These are phyloP conservation scores for Craspedostauros australis DNA, from an alignment of 108 stramenopile species.

Conservation along the genomic window DNA sequence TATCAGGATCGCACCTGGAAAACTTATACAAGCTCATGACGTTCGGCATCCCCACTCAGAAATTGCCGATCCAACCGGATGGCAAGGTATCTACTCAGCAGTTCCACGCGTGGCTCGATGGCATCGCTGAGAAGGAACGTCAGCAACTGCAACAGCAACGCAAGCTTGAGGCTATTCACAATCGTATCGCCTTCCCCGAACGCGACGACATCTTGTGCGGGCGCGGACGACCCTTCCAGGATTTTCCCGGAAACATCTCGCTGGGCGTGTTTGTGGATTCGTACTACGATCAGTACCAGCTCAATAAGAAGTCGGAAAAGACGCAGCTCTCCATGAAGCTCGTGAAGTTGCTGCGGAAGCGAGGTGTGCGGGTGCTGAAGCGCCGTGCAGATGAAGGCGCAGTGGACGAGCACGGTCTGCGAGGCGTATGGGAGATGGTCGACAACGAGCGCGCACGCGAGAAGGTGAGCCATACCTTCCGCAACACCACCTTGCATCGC, in stretches of 20 bases:
- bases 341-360: slow-evolving; percentile 2
- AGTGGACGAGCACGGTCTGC: too few species aligned
- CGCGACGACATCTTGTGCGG: slow-evolving; percentile 21
- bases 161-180: too few species aligned
- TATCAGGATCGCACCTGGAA: too few species aligned
- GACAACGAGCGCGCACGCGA: slow-evolving; percentile 22
- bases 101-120: too few species aligned
- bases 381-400: too few species aligned
- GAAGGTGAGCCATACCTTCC: slow-evolving; percentile 30
- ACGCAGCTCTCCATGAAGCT: slow-evolving; percentile 8
- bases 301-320: slow-evolving; percentile 3
- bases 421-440: slow-evolving; percentile 23
- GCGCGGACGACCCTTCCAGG: slow-evolving; percentile 13
- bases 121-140: too few species aligned
- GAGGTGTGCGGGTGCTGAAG: slow-evolving; percentile 9
- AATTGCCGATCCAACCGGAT: slow-evolving; percentile 5
- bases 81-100: too few species aligned
- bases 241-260: slow-evolving; percentile 21
- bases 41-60: slow-evolving; percentile 12
- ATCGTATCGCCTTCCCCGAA: too few species aligned
- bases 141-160: too few species aligned
- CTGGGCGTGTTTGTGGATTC: slow-evolving; percentile 9
- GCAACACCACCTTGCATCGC: too few species aligned
- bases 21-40: slow-evolving; percentile 14
- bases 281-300: background rate